Conservation (phyloP, 352 stramenopile genomes). For the Phytophthora cactorum region DNA sequence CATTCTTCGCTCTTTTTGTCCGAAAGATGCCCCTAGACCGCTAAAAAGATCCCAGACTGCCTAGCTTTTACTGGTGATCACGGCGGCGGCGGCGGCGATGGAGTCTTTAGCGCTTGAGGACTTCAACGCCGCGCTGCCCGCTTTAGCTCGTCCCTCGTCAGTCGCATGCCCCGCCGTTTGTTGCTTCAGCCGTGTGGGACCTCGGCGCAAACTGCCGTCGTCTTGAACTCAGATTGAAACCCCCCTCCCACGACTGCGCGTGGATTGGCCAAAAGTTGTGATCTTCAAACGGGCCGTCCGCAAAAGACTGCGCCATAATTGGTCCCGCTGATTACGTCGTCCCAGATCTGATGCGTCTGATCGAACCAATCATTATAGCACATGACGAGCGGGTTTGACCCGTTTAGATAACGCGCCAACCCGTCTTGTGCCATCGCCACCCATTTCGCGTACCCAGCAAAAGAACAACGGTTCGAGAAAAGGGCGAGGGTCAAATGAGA, state of each 20-base stretch:
- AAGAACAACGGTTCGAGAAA: slow-evolving; percentile 30
- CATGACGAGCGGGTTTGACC: slow-evolving; percentile 9
- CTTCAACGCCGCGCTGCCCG: not conserved
- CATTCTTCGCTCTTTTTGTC: slow-evolving; percentile 27
- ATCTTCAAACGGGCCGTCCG: not conserved
- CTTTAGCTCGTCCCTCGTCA: slow-evolving; percentile 7
- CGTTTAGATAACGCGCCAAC: slow-evolving; percentile 17
- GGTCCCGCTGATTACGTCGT: not conserved
- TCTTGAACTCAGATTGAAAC: slow-evolving; percentile 39
- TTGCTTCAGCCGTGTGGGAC: slow-evolving; percentile 16
- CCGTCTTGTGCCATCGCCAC: slow-evolving; percentile 25
- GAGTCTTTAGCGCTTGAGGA: not conserved
- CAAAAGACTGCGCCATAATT: slow-evolving; percentile 20
- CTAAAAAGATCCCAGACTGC: slow-evolving; percentile 33
- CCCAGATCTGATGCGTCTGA: slow-evolving; percentile 5
- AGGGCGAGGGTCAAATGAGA: slow-evolving; percentile 4
- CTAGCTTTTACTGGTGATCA: slow-evolving; percentile 19
- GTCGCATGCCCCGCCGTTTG: slow-evolving; percentile 26
- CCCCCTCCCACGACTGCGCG: slow-evolving; percentile 10
- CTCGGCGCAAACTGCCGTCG: slow-evolving; percentile 24
- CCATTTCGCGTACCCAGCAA: slow-evolving; percentile 38
- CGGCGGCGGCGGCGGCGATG: not conserved
- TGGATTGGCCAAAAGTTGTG: slow-evolving; percentile 9
- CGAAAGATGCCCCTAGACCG: slow-evolving; percentile 38
- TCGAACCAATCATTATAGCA: slow-evolving; percentile 18